These are phyloP conservation scores for Lactarius sp. DNA, from an alignment of 768 basidiomycete genomes.

Conservation along the genomic window DNA sequence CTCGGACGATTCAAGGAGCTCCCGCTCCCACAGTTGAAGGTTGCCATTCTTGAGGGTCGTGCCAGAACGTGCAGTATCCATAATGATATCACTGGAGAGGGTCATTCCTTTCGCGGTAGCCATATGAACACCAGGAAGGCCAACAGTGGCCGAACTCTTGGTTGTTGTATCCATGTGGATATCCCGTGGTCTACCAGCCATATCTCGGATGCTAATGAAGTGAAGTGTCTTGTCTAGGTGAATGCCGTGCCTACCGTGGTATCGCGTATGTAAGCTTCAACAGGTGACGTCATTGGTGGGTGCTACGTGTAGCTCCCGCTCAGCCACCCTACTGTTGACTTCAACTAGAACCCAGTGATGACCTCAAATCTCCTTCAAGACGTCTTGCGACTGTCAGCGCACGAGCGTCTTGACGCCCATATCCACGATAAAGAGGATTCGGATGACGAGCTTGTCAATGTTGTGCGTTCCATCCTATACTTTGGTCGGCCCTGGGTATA, in stretches of 20 bases:
- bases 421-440: conserved; percentile 48
- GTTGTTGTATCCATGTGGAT: conserved; percentile 55
- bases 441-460: conserved; percentile 66
- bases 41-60: conserved; percentile 51
- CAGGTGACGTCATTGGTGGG: conserved; percentile 1
- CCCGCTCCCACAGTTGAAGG: conserved; percentile 77
- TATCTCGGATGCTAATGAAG: too few relatives aligned
- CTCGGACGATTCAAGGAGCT: conserved; percentile 78
- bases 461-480: conserved; percentile 43
- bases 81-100: conserved; percentile 52
- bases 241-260: conserved; percentile 36
- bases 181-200: too few relatives aligned
- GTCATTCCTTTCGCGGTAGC: conserved; percentile 54
- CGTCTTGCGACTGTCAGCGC: conserved; percentile 54
- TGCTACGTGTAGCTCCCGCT: not conserved
- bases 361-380: conserved; percentile 53
- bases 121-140: conserved; percentile 55
- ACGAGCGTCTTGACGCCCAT: conserved; percentile 33
- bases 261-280: conserved; percentile 10
- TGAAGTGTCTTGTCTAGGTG: too few relatives aligned
- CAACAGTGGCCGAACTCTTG: conserved; percentile 47
- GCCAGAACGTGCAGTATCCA: conserved; percentile 58
- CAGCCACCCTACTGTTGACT: not conserved
- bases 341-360: conserved; percentile 2
- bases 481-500: not conserved